Evolutionary conservation across 306 rosid species (phyloP), one percentile per base, ranked within the genome.

Genomic region (Abrus pulchellus): DNA sequence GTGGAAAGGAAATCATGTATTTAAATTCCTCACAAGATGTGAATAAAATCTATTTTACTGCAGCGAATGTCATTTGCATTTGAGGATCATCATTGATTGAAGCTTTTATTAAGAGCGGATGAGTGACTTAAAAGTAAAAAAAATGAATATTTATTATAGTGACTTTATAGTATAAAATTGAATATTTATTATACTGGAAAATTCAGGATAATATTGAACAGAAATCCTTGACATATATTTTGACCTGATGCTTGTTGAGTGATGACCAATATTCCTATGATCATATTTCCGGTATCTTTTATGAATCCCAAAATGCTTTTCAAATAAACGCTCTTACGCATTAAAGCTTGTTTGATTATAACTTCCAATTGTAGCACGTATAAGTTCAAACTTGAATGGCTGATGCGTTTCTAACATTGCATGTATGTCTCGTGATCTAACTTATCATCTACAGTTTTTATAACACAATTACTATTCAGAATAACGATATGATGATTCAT

Each of bases 381-480:
- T 49, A 80, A 48, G 62, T 53, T 72, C 33, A 63, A 80, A 44
- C 68, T 41, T 43, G 72, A 73, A 72, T 44, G 9, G 55, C n/a
- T 64, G 69, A 44, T 64, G 29, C 49, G 55, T 80, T 47, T 81
- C 52, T 56, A 9, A 71, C 27, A 83, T 77, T 72, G 75, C 70
- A 65, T 34, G 72, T 43, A 30, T 55, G 64, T 65, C 64, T 27
- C 36, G 28, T n/a, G 50, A 55, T 64, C 69, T 32, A n/a, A 72
- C 72, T 55, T 67, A n/a, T 63, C 80, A 33, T 72, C 38, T 78
- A 40, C 47, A 4, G 8, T 9, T 57, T 34, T 2, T 59, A 11
- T 65, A 33, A 64, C 72, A 29, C 44, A 40, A 44, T 70, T 65
- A 28, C 55, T 30, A 36, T 45, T 55, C 57, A 13, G 48, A 45